Conservation (phyloP, 495 filamentous ascomycete genomes). For the Penicillium cataractarum region DNA sequence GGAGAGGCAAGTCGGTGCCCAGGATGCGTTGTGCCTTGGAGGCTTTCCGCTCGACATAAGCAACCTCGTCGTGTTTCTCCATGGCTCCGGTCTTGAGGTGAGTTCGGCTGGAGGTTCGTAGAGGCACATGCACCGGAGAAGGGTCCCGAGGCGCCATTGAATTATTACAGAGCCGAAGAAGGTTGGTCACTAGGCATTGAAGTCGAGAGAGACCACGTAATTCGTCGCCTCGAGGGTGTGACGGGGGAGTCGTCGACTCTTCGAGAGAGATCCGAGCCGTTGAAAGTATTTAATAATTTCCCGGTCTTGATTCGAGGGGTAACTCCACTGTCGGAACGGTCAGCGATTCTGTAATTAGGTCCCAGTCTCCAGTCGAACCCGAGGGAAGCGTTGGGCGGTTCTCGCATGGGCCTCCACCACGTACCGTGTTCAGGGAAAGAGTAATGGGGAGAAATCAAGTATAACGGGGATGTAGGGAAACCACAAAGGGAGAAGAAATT, state of each 20-base stretch:
- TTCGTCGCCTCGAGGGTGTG: neutral
- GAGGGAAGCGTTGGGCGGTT: neutral
- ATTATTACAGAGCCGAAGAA: slow-evolving; percentile 8
- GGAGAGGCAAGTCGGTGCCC: slow-evolving; percentile 38
- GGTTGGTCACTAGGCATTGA: neutral
- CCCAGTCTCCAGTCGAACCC: neutral
- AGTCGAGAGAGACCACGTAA: neutral
- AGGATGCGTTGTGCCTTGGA: slow-evolving; percentile 47
- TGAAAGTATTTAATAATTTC: neutral
- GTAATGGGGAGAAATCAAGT: neutral
- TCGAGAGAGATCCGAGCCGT: neutral
- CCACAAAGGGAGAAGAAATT: neutral
- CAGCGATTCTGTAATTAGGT: neutral
- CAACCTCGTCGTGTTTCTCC: slow-evolving; percentile 25
- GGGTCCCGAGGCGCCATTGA: slow-evolving; percentile 25
- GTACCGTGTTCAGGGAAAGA: neutral
- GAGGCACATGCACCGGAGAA: slow-evolving; percentile 32
- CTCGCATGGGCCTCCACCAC: slow-evolving; percentile 13
- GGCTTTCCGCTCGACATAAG: slow-evolving; percentile 24
- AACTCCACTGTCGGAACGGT: slow-evolving; percentile 14
- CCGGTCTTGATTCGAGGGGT: neutral
- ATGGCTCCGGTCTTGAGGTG: slow-evolving; percentile 20
- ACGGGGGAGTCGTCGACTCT: neutral
- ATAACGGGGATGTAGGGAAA: too few species aligned
- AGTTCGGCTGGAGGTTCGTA: slow-evolving; percentile 39